These are phyloP conservation scores for Fusarium sp. DNA, from an alignment of 2,329 filamentous ascomycete species.

Conservation along the genomic window DNA sequence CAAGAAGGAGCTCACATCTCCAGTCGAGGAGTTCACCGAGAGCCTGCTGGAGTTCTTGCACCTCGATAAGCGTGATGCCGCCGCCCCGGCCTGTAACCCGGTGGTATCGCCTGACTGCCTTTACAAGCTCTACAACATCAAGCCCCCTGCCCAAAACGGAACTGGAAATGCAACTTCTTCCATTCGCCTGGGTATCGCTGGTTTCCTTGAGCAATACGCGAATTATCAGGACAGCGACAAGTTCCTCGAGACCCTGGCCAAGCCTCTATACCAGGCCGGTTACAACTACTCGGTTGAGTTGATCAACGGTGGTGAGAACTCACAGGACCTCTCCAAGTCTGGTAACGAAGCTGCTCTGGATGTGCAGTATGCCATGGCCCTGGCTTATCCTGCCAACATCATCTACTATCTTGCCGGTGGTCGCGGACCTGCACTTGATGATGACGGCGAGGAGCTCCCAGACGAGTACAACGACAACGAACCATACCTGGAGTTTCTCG, in stretches of 20 bases:
- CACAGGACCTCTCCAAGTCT: slow-evolving; percentile 55
- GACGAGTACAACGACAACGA: slow-evolving; percentile 63
- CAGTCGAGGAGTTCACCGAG: slow-evolving; percentile 18
- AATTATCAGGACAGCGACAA: slow-evolving; percentile 59
- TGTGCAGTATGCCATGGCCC: slow-evolving; percentile 63
- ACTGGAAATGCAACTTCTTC: slow-evolving; percentile 52
- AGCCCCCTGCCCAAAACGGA: slow-evolving; percentile 50
- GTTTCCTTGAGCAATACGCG: slow-evolving; percentile 66
- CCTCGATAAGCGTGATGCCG: slow-evolving; percentile 44
- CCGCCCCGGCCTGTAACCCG: slow-evolving; percentile 51
- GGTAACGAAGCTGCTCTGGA: slow-evolving; percentile 65
- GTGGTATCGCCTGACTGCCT: slow-evolving; percentile 60
- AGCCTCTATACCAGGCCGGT: slow-evolving; percentile 53
- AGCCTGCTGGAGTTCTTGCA: slow-evolving; percentile 17
- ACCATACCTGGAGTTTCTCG: slow-evolving; percentile 70
- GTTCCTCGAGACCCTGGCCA: slow-evolving; percentile 57
- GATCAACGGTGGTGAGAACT: slow-evolving; percentile 63
- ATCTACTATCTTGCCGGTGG: slow-evolving; percentile 64
- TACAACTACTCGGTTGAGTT: slow-evolving; percentile 60
- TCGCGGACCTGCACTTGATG: slow-evolving; percentile 59
- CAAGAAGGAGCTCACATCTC: slow-evolving; percentile 49
- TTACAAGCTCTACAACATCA: slow-evolving; percentile 63
- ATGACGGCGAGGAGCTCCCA: slow-evolving; percentile 54
- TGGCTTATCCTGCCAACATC: slow-evolving; percentile 62
- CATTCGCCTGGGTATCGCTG: slow-evolving; percentile 62